Evolutionary conservation across 2,329 filamentous ascomycete species (phyloP).

Genomic region (Epichloe bromicola): DNA sequence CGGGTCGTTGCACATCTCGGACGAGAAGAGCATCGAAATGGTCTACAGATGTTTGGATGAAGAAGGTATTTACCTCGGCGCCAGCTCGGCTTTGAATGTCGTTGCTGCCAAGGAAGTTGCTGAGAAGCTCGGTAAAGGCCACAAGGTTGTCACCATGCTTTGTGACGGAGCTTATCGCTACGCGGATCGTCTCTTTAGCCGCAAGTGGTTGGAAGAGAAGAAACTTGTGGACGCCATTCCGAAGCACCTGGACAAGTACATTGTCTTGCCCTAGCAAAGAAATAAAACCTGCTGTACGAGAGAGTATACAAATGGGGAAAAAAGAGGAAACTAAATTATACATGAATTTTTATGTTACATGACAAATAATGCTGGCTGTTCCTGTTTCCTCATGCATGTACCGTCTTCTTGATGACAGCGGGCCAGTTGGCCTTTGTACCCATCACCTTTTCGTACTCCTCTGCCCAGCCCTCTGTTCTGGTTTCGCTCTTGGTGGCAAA

Average conservation of each 20-base stretch:
- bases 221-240: constrained; percentile 71
- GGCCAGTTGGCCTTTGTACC: constrained; percentile 19
- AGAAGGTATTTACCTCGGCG: constrained; percentile 89
- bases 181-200: constrained; percentile 83
- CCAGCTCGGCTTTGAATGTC: constrained; percentile 87
- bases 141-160: constrained; percentile 86
- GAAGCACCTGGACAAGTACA: constrained; percentile 79
- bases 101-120: constrained; percentile 91
- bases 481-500: constrained; percentile 11
- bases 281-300: constrained; percentile 14
- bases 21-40: constrained; percentile 96
- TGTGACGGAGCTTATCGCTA: constrained; percentile 97
- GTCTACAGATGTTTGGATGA: constrained; percentile 93
- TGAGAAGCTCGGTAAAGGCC: constrained; percentile 73
- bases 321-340: constrained; percentile 12
- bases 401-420: neutral
- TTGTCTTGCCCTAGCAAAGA: constrained; percentile 59
- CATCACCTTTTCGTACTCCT: constrained; percentile 14
- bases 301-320: neutral
- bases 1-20: constrained; percentile 69
- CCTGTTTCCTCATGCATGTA: neutral
- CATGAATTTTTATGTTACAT: constrained; percentile 3
- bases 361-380: neutral
- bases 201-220: constrained; percentile 82
- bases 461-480: constrained; percentile 10